Percentiles rank a stretch among this genome's conserved stretches.
These are phyloP conservation scores for Sonneratia caseolaris DNA, from an alignment of 345 rosid genomes.

Conservation along the genomic window DNA sequence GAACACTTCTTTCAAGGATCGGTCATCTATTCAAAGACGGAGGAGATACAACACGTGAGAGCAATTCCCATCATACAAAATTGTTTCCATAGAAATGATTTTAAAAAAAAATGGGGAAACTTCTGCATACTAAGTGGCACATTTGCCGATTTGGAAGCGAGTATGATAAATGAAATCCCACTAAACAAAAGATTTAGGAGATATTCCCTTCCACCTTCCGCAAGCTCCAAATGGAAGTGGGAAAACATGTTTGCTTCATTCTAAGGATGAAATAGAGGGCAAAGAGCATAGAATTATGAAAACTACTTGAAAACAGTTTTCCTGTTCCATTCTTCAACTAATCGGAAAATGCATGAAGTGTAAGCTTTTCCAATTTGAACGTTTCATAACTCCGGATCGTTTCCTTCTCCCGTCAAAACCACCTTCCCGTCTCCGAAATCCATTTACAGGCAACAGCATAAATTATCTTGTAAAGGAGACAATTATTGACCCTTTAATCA, in stretches of 20 bases:
- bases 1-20: constrained; percentile 72
- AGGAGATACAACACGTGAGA: neutral
- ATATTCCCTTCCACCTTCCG: neutral
- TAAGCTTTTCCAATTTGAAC: neutral
- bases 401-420: neutral
- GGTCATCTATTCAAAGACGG: constrained; percentile 36
- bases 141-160: neutral
- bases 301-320: neutral
- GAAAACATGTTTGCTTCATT: neutral
- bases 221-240: neutral
- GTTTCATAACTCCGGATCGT: neutral
- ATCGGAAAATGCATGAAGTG: neutral
- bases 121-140: neutral
- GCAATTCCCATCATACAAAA: neutral
- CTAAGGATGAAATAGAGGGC: neutral
- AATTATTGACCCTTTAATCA: neutral
- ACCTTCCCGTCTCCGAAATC: neutral
- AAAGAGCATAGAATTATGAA: neutral
- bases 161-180: neutral
- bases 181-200: neutral
- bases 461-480: neutral
- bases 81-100: neutral
- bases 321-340: neutral
- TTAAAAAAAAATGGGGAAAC: neutral
- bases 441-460: neutral